Evolutionary conservation across 2,329 filamentous ascomycete genomes (phyloP), one percentile per base, ranked within the genome.

Genomic region (Fusarium lateritium): DNA sequence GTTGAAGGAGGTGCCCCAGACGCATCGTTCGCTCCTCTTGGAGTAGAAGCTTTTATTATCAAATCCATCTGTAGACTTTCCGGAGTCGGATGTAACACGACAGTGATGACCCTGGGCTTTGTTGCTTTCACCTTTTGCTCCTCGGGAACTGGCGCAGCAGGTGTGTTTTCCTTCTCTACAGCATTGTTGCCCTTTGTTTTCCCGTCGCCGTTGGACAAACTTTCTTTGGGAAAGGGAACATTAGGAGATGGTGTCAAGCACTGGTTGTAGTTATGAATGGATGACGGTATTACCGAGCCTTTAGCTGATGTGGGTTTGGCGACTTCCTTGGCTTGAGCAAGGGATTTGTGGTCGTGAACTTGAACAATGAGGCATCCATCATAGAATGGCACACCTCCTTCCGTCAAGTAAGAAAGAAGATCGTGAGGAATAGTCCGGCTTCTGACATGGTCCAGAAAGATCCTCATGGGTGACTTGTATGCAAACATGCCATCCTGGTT

Each of bases 341-440:
- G 83, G 1, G 91, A 89, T 74, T 92, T 93, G 82, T 97, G 93
- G 77, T 98, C 93, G 74, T 97, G 88, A n/a, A 98, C 84, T 78
- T 97, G 91, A 36, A 99, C 94, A 71, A 99, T 98, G 59, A 99
- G 86, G 76, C 95, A 97, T 33, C 92, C 94, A 79, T 98, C 94
- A 77, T 98, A 99, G 77, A 97, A 98, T 11, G 86, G 85, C 15
- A 97, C 91, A 21, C 89, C 89, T 19, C 85, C 84, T 47, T 89
- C 85, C 28, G 90, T 85, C 56, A 99, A 88, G 71, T 95, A 91
- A 47, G 92, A 89, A 13, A 98, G 82, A 77, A 98, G 89, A 72
- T 98, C 94, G 79, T 98, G 94, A 2, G 96, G 96, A 36, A 99
- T 85, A 0, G 93, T 97, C 58, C 91, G 88, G 42, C 83, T 84